These are phyloP conservation scores for Metrosideros polymorpha DNA, from an alignment of 441 rosid genomes.

Conservation along the genomic window DNA sequence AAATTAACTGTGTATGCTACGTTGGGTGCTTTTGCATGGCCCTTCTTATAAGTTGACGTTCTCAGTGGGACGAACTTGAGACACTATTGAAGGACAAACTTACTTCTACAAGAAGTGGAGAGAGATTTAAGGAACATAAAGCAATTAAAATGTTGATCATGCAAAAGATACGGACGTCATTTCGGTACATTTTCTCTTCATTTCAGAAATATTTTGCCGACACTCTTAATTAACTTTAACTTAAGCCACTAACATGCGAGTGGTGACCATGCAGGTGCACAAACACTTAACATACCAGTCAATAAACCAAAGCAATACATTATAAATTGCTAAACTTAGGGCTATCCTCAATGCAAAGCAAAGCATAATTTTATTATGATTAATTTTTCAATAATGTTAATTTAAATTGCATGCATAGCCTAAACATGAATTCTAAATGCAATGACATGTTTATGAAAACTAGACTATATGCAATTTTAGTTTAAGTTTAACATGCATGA, in stretches of 20 bases:
- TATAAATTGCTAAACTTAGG: neutral
- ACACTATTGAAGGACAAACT: neutral
- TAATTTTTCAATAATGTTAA: neutral
- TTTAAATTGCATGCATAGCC: neutral
- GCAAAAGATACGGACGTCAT: no score
- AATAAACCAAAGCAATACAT: neutral
- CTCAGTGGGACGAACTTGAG: neutral
- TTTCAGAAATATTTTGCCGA: neutral
- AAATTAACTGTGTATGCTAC: neutral
- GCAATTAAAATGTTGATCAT: neutral
- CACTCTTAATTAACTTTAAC: neutral
- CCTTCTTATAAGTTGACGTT: neutral
- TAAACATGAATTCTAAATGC: neutral
- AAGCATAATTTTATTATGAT: no score
- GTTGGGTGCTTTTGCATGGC: neutral
- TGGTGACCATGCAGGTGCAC: neutral
- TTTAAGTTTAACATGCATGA: neutral
- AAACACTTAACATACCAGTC: no score
- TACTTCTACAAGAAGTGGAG: neutral
- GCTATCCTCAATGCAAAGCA: neutral
- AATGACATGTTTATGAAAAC: neutral
- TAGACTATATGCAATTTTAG: neutral
- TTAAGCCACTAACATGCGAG: neutral
- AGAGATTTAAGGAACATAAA: neutral
- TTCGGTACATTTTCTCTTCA: neutral